phyloP scores from a whole-genome alignment of 164 flowering plant species.

The Litsea cubeba region DNA sequence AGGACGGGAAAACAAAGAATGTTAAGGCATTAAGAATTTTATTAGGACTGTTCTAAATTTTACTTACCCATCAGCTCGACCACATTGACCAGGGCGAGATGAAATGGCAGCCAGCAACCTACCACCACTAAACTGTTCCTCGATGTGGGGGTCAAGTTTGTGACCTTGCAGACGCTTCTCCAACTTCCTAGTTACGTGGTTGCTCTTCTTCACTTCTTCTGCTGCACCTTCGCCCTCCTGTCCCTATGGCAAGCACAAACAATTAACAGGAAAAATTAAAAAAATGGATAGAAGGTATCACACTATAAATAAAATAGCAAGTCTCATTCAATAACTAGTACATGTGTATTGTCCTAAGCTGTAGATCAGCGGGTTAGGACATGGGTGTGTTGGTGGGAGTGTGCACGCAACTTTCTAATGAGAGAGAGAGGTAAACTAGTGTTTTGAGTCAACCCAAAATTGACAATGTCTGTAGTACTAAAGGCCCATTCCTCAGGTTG shows the following conservation, averaged over 20 bases:
- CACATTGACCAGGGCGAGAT: constrained; percentile 22
- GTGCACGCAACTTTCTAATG: too few relatives aligned
- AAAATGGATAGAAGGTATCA: neutral
- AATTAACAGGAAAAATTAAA: neutral
- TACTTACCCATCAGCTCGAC: constrained; percentile 20
- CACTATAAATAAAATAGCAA: too few relatives aligned
- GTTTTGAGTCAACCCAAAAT: neutral
- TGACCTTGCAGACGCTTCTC: constrained; percentile 17
- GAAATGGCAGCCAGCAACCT: constrained; percentile 17
- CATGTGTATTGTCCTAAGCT: too few relatives aligned
- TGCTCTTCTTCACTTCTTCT: constrained; percentile 19
- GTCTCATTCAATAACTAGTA: too few relatives aligned
- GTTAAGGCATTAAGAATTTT: neutral
- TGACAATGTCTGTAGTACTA: too few relatives aligned
- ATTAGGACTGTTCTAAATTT: neutral
- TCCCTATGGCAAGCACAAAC: neutral
- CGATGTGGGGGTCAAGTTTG: constrained; percentile 16
- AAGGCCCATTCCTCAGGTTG: neutral
- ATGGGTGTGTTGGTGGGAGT: too few relatives aligned
- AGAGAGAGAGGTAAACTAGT: too few relatives aligned
- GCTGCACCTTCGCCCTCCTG: constrained; percentile 14
- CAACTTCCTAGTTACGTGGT: constrained; percentile 13
- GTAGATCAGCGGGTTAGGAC: too few relatives aligned
- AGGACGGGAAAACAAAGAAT: neutral
- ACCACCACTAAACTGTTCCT: constrained; percentile 17